Percentiles rank a stretch among this genome's conserved stretches.
Conservation (phyloP, 192 early-diverging fungal genomes). For the Coemansia sp. region DNA sequence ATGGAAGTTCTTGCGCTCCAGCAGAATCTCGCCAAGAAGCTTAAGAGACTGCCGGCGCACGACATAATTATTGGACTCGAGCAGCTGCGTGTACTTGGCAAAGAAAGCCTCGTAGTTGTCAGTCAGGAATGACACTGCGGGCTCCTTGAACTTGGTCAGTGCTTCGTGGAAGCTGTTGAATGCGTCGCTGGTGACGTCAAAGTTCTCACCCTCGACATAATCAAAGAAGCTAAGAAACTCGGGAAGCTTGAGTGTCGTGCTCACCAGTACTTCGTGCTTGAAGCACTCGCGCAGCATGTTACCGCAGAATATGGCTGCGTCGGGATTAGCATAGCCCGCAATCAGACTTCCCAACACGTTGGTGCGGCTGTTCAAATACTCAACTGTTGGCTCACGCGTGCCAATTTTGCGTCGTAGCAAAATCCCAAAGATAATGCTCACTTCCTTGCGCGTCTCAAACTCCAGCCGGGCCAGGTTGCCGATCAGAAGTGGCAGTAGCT, state of each 20-base stretch:
- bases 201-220: conserved; percentile 95
- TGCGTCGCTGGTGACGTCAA: conserved; percentile 98
- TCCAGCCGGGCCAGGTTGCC: conserved; percentile 90
- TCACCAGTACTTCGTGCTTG: conserved; percentile 89
- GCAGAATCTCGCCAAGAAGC: conserved; percentile 94
- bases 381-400: conserved; percentile 91
- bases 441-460: conserved; percentile 93
- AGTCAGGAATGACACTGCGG: conserved; percentile 87
- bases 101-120: conserved; percentile 83
- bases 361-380: conserved; percentile 84
- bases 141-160: conserved; percentile 89
- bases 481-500: conserved; percentile 84
- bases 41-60: conserved; percentile 98
- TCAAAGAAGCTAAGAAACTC: conserved; percentile 93
- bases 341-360: conserved; percentile 82
- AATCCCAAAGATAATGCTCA: conserved; percentile 96
- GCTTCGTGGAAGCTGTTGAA: conserved; percentile 98
- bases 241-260: conserved; percentile 76
- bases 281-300: conserved; percentile 96
- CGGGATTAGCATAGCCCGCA: conserved; percentile 91
- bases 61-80: conserved; percentile 94
- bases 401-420: conserved; percentile 93
- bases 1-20: conserved; percentile 92
- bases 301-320: conserved; percentile 96
- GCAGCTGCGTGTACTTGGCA: conserved; percentile 67